Evolutionary conservation across 805 yeast genomes (phyloP).

Genomic region (Teunomyces funiuensis): DNA sequence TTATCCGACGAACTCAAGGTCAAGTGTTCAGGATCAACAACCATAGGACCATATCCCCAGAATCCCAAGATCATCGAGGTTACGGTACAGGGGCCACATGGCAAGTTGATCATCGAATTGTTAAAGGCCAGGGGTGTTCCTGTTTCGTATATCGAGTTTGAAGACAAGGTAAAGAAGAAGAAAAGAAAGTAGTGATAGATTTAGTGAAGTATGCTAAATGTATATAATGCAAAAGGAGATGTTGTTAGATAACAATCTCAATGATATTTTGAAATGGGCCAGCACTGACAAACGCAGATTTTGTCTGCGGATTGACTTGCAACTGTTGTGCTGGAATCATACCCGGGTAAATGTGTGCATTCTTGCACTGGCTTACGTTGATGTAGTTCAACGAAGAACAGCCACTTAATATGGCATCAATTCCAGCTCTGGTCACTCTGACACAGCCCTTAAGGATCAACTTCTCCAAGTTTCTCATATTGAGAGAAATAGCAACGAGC

Average conservation of each 20-base stretch:
- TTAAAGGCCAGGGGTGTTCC: constrained; percentile 64
- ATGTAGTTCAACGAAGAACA: constrained; percentile 51
- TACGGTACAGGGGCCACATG: constrained; percentile 90
- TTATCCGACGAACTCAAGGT: constrained; percentile 69
- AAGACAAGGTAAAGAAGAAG: constrained; percentile 58
- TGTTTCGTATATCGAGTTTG: constrained; percentile 60
- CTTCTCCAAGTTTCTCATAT: constrained; percentile 47
- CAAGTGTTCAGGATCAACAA: constrained; percentile 86
- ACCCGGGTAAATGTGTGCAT: constrained; percentile 64
- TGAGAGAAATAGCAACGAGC: constrained; percentile 56
- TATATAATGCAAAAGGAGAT: constrained; percentile 4
- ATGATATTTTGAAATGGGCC: constrained; percentile 54
- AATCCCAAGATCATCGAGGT: constrained; percentile 64
- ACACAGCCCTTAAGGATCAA: constrained; percentile 67
- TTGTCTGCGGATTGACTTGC: constrained; percentile 49
- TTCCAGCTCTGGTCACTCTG: constrained; percentile 75
- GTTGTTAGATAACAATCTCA: constrained; percentile 50
- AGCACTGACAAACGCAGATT: constrained; percentile 58
- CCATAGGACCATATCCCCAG: constrained; percentile 60
- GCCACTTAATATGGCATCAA: constrained; percentile 63
- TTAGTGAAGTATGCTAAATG: background rate
- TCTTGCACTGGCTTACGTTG: constrained; percentile 70
- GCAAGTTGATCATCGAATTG: constrained; percentile 56
- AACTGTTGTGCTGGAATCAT: constrained; percentile 57
- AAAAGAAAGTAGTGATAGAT: constrained; percentile 34